A percentile compares a stretch with the other conserved stretches of the same genome.
Conservation (phyloP, 2,329 filamentous ascomycete genomes). For the Aschersonia sp. region DNA sequence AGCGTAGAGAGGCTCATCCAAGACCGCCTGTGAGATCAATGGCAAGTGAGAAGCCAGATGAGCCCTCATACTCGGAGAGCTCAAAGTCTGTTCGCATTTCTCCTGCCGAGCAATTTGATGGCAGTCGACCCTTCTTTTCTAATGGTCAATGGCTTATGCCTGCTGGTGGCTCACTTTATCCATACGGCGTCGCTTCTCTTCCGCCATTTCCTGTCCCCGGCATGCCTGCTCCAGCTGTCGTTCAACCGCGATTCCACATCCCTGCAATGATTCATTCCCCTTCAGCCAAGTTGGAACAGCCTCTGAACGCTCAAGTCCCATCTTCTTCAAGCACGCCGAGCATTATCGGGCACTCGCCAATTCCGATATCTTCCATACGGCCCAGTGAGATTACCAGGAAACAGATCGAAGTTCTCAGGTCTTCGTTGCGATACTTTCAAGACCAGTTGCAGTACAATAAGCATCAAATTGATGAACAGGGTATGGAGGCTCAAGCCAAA, state of each 20-base stretch:
- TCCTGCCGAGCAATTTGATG: constrained; percentile 30
- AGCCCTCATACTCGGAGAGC: constrained; percentile 17
- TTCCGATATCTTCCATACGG: constrained; percentile 42
- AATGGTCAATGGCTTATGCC: constrained; percentile 30
- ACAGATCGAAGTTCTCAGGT: constrained; percentile 36
- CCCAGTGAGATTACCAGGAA: constrained; percentile 46
- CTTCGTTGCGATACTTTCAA: constrained; percentile 39
- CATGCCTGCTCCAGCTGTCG: constrained; percentile 8
- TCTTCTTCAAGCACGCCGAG: constrained; percentile 6
- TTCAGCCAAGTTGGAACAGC: constrained; percentile 7
- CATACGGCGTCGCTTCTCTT: constrained; percentile 14
- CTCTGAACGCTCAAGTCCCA: constrained; percentile 6
- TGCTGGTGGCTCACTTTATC: constrained; percentile 10
- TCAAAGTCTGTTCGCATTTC: constrained; percentile 18
- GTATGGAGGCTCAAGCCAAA: constrained; percentile 28
- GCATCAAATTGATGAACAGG: constrained; percentile 44
- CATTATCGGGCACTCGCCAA: constrained; percentile 11
- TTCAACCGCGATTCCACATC: constrained; percentile 2
- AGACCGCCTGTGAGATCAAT: constrained; percentile 9
- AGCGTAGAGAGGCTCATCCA: constrained; percentile 5
- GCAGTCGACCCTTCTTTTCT: constrained; percentile 26
- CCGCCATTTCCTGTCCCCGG: constrained; percentile 13
- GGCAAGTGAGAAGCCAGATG: constrained; percentile 14
- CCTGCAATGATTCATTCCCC: constrained; percentile 10
- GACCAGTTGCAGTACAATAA: constrained; percentile 46